These are phyloP conservation scores for Gillenia trifoliata DNA, from an alignment of 306 rosid species.

Conservation along the genomic window DNA sequence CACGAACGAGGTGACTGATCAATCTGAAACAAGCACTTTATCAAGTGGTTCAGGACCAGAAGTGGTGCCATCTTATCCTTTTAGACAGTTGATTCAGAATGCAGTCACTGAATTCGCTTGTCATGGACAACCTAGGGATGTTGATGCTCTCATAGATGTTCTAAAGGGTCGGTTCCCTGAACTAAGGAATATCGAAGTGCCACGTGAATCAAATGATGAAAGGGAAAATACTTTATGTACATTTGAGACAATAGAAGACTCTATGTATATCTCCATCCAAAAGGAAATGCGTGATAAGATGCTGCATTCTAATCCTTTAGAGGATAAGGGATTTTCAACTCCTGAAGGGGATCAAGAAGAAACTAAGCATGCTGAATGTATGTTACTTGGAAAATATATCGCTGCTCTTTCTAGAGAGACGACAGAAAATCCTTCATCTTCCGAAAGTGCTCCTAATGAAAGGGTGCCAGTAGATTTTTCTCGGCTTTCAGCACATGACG, in stretches of 20 bases:
- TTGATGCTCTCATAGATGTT: conserved; percentile 37
- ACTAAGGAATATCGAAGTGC: conserved; percentile 44
- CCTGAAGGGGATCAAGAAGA: conserved; percentile 32
- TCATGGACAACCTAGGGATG: conserved; percentile 59
- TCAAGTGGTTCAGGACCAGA: conserved; percentile 34
- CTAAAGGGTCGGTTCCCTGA: conserved; percentile 55
- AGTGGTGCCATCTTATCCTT: conserved; percentile 39
- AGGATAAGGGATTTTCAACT: conserved; percentile 27
- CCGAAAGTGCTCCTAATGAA: conserved; percentile 43
- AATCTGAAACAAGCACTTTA: conserved; percentile 28
- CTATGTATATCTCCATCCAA: conserved; percentile 45
- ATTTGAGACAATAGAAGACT: conserved; percentile 68
- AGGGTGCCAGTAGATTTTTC: conserved; percentile 43
- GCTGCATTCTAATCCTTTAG: conserved; percentile 25
- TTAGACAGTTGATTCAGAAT: conserved; percentile 45
- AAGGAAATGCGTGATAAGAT: conserved; percentile 42
- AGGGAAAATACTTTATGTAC: conserved; percentile 29
- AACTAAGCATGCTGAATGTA: conserved; percentile 36
- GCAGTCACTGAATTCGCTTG: conserved; percentile 47
- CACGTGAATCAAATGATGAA: conserved; percentile 32
- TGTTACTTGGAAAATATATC: conserved; percentile 63
- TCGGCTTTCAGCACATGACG: conserved; percentile 41
- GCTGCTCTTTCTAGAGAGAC: conserved; percentile 57
- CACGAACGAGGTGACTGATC: conserved; percentile 34
- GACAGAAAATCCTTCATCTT: conserved; percentile 44